phyloP scores from a whole-genome alignment of 148 eudicot species.

The Silene conica region DNA sequence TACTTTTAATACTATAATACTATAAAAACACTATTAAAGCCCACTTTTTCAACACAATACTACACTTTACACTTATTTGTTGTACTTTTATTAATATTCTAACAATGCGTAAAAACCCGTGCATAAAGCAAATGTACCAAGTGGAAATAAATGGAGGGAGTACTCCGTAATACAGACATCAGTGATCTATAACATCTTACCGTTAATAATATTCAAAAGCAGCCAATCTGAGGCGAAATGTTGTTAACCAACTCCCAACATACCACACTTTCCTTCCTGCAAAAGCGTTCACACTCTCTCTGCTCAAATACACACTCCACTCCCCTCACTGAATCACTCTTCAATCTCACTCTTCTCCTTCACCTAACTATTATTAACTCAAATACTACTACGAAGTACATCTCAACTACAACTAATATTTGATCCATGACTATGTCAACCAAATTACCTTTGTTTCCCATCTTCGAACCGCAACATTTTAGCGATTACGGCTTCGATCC shows the following conservation, averaged over 20 bases:
- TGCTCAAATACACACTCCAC: slow-evolving; percentile 6
- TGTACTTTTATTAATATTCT: no score
- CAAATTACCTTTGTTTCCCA: slow-evolving; percentile 57
- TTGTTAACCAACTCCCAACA: background rate
- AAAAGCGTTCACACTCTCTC: slow-evolving; percentile 17
- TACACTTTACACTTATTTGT: no score
- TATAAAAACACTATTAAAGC: no score
- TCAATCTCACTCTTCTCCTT: slow-evolving; percentile 4
- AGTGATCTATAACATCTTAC: slow-evolving; percentile 1
- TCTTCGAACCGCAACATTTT: slow-evolving; percentile 64
- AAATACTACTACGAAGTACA: no score
- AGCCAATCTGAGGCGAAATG: slow-evolving; percentile 4
- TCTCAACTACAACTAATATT: no score
- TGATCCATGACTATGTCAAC: slow-evolving; percentile 26
- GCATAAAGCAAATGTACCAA: no score
- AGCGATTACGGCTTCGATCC: slow-evolving; percentile 88
- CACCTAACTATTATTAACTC: background rate
- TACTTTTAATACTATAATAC: no score
- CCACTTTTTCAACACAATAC: no score
- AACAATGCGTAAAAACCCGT: no score
- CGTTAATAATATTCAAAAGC: slow-evolving; percentile 15
- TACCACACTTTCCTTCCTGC: slow-evolving; percentile 24
- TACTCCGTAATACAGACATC: no score
- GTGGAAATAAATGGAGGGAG: no score
- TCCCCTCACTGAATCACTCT: background rate